Evolutionary conservation across 768 basidiomycete genomes (phyloP).

Genomic region (Tricholoma furcatifolium): DNA sequence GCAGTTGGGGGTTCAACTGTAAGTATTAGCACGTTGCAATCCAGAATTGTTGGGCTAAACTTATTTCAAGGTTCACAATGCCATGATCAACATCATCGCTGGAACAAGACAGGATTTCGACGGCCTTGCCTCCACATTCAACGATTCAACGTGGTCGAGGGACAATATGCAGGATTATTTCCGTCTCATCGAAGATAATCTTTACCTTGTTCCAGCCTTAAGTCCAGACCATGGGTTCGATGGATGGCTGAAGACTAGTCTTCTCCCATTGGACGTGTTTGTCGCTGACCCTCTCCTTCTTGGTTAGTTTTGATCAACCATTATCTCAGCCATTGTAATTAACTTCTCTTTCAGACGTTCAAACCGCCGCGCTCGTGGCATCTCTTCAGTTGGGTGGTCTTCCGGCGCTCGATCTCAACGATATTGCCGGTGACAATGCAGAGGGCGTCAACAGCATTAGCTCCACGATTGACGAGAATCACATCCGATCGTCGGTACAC

Average conservation of each 20-base stretch:
- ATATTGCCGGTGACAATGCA: slow-evolving; percentile 16
- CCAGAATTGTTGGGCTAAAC: background rate
- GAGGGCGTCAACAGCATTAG: slow-evolving; percentile 19
- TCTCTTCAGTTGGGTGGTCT: slow-evolving; percentile 16
- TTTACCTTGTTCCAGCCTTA: slow-evolving; percentile 15
- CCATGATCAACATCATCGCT: slow-evolving; percentile 27
- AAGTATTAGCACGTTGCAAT: background rate
- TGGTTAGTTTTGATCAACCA: slow-evolving; percentile 13
- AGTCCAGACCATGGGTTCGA: slow-evolving; percentile 27
- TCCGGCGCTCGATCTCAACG: slow-evolving; percentile 24
- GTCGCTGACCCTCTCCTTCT: slow-evolving; percentile 20
- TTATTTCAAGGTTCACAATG: slow-evolving; percentile 26
- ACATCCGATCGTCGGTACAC: slow-evolving; percentile 25
- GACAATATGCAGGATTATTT: slow-evolving; percentile 31
- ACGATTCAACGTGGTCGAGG: slow-evolving; percentile 27
- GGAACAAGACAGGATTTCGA: slow-evolving; percentile 25
- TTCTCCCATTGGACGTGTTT: slow-evolving; percentile 20
- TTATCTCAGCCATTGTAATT: background rate
- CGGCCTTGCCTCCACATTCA: slow-evolving; percentile 21
- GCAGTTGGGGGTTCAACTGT: slow-evolving; percentile 30
- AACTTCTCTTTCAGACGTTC: slow-evolving; percentile 18
- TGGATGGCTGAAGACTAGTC: slow-evolving; percentile 29
- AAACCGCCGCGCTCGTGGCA: slow-evolving; percentile 19
- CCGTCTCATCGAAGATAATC: slow-evolving; percentile 25
- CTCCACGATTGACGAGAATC: slow-evolving; percentile 23